These are phyloP conservation scores for Solanum sejunctum DNA, from an alignment of 257 asterid genomes.

Conservation along the genomic window DNA sequence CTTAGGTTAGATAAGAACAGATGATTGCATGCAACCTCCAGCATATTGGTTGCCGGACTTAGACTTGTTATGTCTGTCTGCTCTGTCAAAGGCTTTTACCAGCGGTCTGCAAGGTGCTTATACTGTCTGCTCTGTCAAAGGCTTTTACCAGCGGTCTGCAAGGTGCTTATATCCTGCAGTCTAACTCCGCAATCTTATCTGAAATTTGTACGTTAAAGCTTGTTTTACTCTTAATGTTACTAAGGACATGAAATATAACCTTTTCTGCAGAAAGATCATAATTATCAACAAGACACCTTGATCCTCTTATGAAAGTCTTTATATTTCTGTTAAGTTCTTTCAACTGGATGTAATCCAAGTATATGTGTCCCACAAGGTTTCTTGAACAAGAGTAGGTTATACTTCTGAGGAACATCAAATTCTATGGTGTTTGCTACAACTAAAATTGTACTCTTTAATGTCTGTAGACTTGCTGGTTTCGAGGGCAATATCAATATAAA, in stretches of 20 bases:
- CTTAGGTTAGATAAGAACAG: background rate
- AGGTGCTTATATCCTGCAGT: background rate
- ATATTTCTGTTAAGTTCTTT: background rate
- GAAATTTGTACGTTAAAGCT: background rate
- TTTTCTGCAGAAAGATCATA: background rate
- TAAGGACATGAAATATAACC: background rate
- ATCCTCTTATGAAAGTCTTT: background rate
- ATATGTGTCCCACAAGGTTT: background rate
- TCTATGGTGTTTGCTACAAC: background rate
- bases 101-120: background rate
- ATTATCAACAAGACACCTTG: background rate
- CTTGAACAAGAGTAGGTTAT: background rate
- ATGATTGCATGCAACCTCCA: background rate
- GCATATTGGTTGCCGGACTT: background rate
- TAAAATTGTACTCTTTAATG: background rate
- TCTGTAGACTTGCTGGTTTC: background rate
- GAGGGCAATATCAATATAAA: background rate
- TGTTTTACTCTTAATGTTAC: background rate
- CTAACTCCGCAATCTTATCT: background rate
- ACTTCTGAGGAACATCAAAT: background rate
- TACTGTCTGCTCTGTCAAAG: background rate
- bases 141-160: background rate
- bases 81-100: background rate
- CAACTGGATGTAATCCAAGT: background rate
- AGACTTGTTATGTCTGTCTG: background rate